These are phyloP conservation scores for Hypoxylon sp. DNA, from an alignment of 2,329 filamentous ascomycete species.

Conservation along the genomic window DNA sequence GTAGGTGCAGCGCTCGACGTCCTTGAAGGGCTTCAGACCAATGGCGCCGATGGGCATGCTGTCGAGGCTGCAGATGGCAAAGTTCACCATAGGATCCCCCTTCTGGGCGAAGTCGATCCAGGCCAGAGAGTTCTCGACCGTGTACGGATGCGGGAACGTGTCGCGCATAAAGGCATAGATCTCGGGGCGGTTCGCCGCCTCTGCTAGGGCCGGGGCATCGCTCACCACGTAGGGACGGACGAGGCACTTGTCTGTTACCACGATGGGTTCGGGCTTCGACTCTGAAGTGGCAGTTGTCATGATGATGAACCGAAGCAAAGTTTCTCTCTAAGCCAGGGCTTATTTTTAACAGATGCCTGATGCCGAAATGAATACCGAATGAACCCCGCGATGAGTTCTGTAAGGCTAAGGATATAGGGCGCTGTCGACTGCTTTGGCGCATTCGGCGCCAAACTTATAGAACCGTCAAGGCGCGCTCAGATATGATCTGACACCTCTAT, in stretches of 20 bases:
- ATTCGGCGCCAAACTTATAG: too few relatives aligned
- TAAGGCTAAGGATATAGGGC: too few relatives aligned
- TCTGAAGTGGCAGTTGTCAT: constrained; percentile 17
- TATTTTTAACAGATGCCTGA: not conserved
- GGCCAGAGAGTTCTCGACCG: constrained; percentile 48
- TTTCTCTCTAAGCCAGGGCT: not conserved
- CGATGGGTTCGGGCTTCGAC: constrained; percentile 34
- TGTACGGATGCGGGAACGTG: constrained; percentile 57
- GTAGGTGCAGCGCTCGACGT: constrained; percentile 53
- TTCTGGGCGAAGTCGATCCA: constrained; percentile 46
- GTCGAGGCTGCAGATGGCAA: constrained; percentile 47
- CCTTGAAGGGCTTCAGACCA: constrained; percentile 48
- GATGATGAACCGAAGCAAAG: not conserved
- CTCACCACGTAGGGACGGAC: constrained; percentile 51
- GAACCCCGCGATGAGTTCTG: too few relatives aligned
- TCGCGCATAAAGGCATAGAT: constrained; percentile 53
- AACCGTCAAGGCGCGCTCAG: too few relatives aligned
- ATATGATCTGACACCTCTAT: too few relatives aligned
- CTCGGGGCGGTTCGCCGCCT: constrained; percentile 50
- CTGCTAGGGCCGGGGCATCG: constrained; percentile 50
- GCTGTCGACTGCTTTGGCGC: too few relatives aligned
- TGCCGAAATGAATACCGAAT: not conserved
- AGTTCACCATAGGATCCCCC: constrained; percentile 41
- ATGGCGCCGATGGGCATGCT: constrained; percentile 52
- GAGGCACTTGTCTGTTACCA: constrained; percentile 45